These are phyloP conservation scores for Ophiosphaerella narmari DNA, from an alignment of 2,329 filamentous ascomycete species.

Conservation along the genomic window DNA sequence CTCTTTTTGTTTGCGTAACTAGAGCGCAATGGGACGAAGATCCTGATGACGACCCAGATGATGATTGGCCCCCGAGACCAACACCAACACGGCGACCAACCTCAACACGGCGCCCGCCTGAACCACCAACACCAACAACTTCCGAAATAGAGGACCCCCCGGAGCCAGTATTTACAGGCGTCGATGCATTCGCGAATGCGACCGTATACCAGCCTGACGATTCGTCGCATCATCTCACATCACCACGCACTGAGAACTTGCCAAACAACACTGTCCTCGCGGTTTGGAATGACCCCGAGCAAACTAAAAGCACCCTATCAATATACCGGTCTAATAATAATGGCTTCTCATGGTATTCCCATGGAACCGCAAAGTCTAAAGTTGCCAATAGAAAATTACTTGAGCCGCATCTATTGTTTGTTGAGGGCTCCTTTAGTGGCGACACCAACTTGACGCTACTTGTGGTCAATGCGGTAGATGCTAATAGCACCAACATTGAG, in stretches of 20 bases:
- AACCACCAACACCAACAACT: neutral
- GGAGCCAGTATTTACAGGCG: slow-evolving; percentile 13
- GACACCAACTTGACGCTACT: slow-evolving; percentile 17
- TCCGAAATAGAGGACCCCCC: slow-evolving; percentile 9
- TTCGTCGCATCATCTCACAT: slow-evolving; percentile 7
- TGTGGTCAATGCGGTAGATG: slow-evolving; percentile 20
- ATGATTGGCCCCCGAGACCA: slow-evolving; percentile 4
- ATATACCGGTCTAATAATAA: slow-evolving; percentile 22
- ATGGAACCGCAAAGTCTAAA: slow-evolving; percentile 14
- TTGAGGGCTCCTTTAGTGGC: slow-evolving; percentile 15
- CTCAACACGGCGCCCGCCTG: neutral
- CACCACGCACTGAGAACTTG: slow-evolving; percentile 21
- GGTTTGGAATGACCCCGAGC: slow-evolving; percentile 16
- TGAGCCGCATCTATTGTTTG: slow-evolving; percentile 21
- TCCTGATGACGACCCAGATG: slow-evolving; percentile 7
- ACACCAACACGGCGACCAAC: slow-evolving; percentile 3
- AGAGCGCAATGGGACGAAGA: slow-evolving; percentile 10
- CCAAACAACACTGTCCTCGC: slow-evolving; percentile 24
- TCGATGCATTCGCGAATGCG: slow-evolving; percentile 25
- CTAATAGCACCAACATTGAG: slow-evolving; percentile 24
- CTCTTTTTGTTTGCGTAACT: slow-evolving; percentile 4
- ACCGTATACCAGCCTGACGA: slow-evolving; percentile 26
- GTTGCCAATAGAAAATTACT: slow-evolving; percentile 13
- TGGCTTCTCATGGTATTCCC: slow-evolving; percentile 26
- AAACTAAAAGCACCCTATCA: slow-evolving; percentile 9